A percentile compares a stretch with the other conserved stretches of the same genome.
phyloP scores from a whole-genome alignment of 495 filamentous ascomycete species.

The Astrocystis sublimbata region DNA sequence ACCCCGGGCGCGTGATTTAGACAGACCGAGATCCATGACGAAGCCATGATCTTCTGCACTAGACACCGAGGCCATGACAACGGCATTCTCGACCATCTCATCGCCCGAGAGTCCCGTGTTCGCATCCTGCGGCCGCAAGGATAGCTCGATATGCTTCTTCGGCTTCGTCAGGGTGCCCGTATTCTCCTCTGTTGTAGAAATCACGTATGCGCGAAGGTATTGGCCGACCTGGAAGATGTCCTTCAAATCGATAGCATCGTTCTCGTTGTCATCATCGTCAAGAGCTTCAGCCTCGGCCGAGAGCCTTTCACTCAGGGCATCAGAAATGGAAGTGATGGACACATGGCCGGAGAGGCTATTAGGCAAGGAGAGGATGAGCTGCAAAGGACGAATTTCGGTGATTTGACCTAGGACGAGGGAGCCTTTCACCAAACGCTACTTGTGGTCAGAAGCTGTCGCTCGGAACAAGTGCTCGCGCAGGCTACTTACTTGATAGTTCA shows the following conservation, averaged over 20 bases:
- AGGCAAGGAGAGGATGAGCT: constrained; percentile 78
- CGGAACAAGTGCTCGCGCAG: background rate
- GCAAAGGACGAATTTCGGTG: constrained; percentile 73
- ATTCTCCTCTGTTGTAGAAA: constrained; percentile 66
- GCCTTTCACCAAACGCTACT: constrained; percentile 75
- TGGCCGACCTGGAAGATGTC: constrained; percentile 79
- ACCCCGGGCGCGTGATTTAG: constrained; percentile 64
- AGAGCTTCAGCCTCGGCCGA: constrained; percentile 58
- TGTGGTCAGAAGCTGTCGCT: constrained; percentile 39
- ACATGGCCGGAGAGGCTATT: constrained; percentile 92
- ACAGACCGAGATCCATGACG: constrained; percentile 86
- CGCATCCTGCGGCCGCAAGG: constrained; percentile 70
- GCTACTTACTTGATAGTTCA: constrained; percentile 78
- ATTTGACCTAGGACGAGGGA: constrained; percentile 86
- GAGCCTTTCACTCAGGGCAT: constrained; percentile 57
- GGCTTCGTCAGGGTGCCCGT: constrained; percentile 53
- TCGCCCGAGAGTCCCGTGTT: constrained; percentile 72
- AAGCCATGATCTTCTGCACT: constrained; percentile 95
- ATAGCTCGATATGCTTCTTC: constrained; percentile 81
- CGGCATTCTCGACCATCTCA: constrained; percentile 68
- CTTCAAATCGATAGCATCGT: constrained; percentile 67
- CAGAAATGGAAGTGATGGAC: constrained; percentile 85
- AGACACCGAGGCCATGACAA: constrained; percentile 80
- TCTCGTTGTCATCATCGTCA: constrained; percentile 51
- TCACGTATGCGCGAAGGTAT: constrained; percentile 83